Percentiles rank a stretch among this genome's conserved stretches.
phyloP scores from a whole-genome alignment of 495 filamentous ascomycete genomes.

The Parachaetomium inaequale region DNA sequence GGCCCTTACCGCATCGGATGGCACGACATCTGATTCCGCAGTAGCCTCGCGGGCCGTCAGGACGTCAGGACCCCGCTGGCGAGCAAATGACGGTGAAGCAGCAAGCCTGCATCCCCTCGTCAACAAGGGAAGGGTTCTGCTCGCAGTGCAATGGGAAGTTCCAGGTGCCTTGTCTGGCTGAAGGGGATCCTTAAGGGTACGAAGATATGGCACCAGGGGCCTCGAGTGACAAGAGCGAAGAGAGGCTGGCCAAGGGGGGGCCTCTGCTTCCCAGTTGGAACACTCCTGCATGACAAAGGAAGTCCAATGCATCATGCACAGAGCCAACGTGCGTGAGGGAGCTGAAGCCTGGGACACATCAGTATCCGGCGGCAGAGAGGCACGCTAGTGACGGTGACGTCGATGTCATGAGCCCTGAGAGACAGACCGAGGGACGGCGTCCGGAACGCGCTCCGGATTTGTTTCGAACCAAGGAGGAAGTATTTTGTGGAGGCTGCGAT shows the following conservation, averaged over 20 bases:
- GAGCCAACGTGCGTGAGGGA: too few relatives aligned
- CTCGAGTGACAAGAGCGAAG: too few relatives aligned
- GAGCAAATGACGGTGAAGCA: constrained; percentile 10
- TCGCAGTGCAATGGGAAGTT: not conserved
- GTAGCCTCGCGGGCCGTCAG: not conserved
- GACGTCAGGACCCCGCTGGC: not conserved
- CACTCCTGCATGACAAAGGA: too few relatives aligned
- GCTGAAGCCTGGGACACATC: not conserved
- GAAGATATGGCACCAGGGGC: too few relatives aligned
- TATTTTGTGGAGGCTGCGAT: not conserved
- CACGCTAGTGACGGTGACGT: not conserved
- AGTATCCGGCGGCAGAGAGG: not conserved
- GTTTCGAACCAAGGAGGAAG: not conserved
- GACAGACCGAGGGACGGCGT: not conserved
- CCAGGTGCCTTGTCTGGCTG: not conserved
- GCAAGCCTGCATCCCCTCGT: constrained; percentile 1
- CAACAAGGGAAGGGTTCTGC: constrained; percentile 7
- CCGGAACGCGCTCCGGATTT: not conserved
- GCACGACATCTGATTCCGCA: not conserved
- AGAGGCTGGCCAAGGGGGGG: too few relatives aligned
- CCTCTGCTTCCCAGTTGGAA: too few relatives aligned
- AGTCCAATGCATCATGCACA: too few relatives aligned
- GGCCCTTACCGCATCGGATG: constrained; percentile 12
- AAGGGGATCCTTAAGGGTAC: not conserved
- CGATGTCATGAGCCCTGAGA: not conserved